Percentiles rank a stretch among this genome's conserved stretches.
Evolutionary conservation across 331 rosid species (phyloP).

Genomic region (Rhamnella rubrinervis): DNA sequence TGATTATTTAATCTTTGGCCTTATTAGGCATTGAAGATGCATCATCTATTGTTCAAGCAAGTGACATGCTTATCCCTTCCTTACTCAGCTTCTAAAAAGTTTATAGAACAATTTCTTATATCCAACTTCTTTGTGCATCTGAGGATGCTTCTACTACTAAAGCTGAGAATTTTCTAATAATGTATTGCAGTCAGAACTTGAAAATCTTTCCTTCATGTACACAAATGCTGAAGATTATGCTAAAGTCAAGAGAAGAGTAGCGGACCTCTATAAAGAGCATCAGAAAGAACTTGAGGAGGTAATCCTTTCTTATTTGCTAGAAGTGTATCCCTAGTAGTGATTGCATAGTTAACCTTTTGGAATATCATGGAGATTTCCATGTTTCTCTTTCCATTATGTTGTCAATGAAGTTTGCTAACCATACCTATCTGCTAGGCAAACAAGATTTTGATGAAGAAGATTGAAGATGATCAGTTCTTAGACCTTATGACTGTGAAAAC

Average conservation of each 20-base stretch:
- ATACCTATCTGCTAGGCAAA: constrained; percentile 60
- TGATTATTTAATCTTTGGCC: not conserved
- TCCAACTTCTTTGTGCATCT: constrained; percentile 10
- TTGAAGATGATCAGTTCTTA: constrained; percentile 93
- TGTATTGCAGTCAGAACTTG: constrained; percentile 86
- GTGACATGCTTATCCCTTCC: not conserved
- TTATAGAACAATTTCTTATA: not conserved
- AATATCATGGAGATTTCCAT: constrained; percentile 14
- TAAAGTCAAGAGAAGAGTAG: constrained; percentile 82
- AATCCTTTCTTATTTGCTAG: constrained; percentile 11
- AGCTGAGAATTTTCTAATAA: constrained; percentile 15
- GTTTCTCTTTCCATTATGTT: constrained; percentile 13
- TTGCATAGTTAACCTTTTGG: constrained; percentile 8
- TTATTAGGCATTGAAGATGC: too few species aligned
- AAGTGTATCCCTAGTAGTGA: not conserved
- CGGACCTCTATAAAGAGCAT: constrained; percentile 79
- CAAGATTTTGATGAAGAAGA: constrained; percentile 74
- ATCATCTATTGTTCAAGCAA: not conserved
- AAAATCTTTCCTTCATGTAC: constrained; percentile 94
- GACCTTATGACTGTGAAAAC: constrained; percentile 78
- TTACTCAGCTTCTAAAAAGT: not conserved
- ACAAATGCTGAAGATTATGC: constrained; percentile 94
- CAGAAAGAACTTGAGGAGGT: constrained; percentile 97
- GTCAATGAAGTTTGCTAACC: constrained; percentile 35
- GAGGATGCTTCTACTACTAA: constrained; percentile 5